Percentiles rank a stretch among this genome's conserved stretches.
phyloP scores from a whole-genome alignment of 352 stramenopile species.

The Globisporangium splendens region DNA sequence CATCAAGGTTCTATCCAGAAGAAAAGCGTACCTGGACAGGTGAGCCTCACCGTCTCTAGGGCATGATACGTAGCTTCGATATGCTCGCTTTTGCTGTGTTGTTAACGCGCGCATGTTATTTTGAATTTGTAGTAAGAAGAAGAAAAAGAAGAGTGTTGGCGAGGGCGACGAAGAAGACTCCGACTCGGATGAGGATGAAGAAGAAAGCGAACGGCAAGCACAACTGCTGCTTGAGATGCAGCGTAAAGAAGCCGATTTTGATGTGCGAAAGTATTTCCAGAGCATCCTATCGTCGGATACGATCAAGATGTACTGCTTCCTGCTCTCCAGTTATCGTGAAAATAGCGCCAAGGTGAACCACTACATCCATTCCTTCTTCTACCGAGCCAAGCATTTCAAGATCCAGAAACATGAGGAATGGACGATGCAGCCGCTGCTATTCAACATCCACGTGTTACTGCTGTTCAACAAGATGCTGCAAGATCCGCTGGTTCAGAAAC shows the following conservation, averaged over 20 bases:
- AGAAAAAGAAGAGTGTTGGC: constrained; percentile 29
- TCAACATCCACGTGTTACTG: constrained; percentile 77
- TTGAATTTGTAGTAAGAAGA: constrained; percentile 8
- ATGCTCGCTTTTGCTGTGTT: background rate
- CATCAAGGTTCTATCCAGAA: constrained; percentile 79
- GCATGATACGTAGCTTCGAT: background rate
- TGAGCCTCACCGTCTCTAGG: constrained; percentile 9
- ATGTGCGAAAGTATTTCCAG: constrained; percentile 79
- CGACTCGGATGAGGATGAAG: constrained; percentile 62
- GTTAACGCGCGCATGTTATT: constrained; percentile 2
- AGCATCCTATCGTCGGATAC: constrained; percentile 78
- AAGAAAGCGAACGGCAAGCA: constrained; percentile 63
- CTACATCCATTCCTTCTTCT: constrained; percentile 88
- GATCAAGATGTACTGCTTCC: constrained; percentile 80
- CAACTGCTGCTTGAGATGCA: constrained; percentile 81
- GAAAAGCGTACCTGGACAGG: constrained; percentile 62
- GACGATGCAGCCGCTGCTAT: constrained; percentile 86
- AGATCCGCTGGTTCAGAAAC: constrained; percentile 57
- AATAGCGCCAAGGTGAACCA: constrained; percentile 86
- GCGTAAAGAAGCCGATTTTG: constrained; percentile 84
- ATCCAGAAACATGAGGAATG: constrained; percentile 68
- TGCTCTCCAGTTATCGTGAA: constrained; percentile 65
- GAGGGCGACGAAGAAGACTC: constrained; percentile 28
- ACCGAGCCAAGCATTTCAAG: constrained; percentile 78
- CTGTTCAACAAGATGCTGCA: constrained; percentile 87